phyloP scores from a whole-genome alignment of 73 alveolate species.

The Paramecium biaurelia region DNA sequence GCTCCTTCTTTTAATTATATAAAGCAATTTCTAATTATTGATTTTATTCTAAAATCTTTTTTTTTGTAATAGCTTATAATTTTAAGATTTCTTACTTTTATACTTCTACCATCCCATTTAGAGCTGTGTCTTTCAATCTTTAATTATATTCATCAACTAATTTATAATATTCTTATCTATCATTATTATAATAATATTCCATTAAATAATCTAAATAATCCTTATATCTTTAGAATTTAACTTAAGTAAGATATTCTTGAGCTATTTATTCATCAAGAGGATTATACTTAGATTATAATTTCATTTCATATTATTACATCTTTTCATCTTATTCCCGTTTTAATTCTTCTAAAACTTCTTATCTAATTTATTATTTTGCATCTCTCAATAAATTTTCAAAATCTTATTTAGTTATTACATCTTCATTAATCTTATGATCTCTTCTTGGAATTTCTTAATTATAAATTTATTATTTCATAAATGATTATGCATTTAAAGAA shows the following conservation, averaged over 20 bases:
- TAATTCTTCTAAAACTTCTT: neutral
- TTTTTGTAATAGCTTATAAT: neutral
- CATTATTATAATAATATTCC: conserved; percentile 33
- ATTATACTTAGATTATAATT: neutral
- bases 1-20: neutral
- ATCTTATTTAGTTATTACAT: conserved; percentile 16
- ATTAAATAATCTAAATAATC: conserved; percentile 25
- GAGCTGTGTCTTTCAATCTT: neutral
- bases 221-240: neutral
- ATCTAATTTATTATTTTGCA: neutral
- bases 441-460: neutral
- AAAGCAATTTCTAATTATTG: neutral
- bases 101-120: conserved; percentile 29
- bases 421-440: neutral
- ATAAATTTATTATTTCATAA: neutral
- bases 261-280: conserved; percentile 20
- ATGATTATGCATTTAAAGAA: neutral
- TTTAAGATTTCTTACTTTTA: neutral
- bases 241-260: conserved; percentile 7
- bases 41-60: neutral
- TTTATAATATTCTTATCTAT: neutral
- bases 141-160: neutral
- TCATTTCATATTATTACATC: neutral
- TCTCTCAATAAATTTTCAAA: neutral
- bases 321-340: neutral